Evolutionary conservation across 2,329 filamentous ascomycete species (phyloP), one percentile per base, ranked within the genome.

Genomic region (Botryotinia globosa): DNA sequence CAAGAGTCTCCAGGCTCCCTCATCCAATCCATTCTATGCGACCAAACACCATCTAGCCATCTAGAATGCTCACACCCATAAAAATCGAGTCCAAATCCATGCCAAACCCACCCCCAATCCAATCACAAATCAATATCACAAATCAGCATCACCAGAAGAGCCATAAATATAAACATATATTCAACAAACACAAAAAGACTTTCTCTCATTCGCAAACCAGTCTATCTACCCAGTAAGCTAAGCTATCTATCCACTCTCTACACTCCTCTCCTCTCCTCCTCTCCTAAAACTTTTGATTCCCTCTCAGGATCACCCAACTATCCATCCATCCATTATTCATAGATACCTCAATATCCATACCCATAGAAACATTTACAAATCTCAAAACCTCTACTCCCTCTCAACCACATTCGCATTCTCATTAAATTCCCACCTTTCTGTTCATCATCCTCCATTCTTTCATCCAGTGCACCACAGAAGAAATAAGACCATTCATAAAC

Each of bases 361-460:
- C n/a, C 25, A 34, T 67, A 67, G 34, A 42, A 42, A 44, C 48
- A 68, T 32, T 42, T 56, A 68, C 65, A 68, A 37, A 58, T 32
- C 54, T 56, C 48, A 68, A 37, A 68, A 56, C 37, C n/a, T 56
- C 34, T 34, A 42, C 9, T 39, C 64, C 34, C 72, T 74, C 73
- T 69, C 29, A 45, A 18, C 20, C 42, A 42, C 5, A 10, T 45
- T 45, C 44, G 76, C 78, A 78, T 67, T 67, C n/a, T 48, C 42
- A 48, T 65, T 66, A 68, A 64, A 25, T 42, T 51, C 45, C 72
- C 42, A 59, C 34, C 44, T 37, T 66, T 48, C 48, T 18, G 8
- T 32, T 56, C 51, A 56, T 56, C 51, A 29, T 56, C 51, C 14
- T 16, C 51, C 51, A 69, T 39, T 66, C 67, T 69, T 54, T 44